These are phyloP conservation scores for Poa annua DNA, from an alignment of 176 grass and related monocot genomes.

Conservation along the genomic window DNA sequence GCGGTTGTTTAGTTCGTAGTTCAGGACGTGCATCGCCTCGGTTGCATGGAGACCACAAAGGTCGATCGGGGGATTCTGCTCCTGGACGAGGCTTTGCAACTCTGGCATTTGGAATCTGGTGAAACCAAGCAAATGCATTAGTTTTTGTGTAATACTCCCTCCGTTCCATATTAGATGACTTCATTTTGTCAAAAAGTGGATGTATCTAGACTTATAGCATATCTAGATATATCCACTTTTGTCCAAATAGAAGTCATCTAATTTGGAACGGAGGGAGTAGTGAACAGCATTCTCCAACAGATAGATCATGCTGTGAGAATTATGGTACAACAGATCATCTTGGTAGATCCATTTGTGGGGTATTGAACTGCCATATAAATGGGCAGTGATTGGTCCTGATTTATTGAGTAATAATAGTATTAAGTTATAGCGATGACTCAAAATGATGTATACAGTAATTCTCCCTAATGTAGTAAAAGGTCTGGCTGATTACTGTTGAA, in stretches of 20 bases:
- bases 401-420: conserved; percentile 31
- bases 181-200: too few relatives aligned
- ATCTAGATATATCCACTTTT: too few relatives aligned
- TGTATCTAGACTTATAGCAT: too few relatives aligned
- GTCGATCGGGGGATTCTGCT: conserved; percentile 74
- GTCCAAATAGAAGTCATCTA: too few relatives aligned
- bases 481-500: neutral
- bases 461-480: neutral
- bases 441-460: neutral
- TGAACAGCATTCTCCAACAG: conserved; percentile 7
- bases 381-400: neutral
- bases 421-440: neutral
- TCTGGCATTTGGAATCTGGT: conserved; percentile 63
- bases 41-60: conserved; percentile 68
- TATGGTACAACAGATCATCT: neutral
- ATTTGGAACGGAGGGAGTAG: too few relatives aligned
- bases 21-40: conserved; percentile 78
- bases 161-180: too few relatives aligned
- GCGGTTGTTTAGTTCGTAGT: conserved; percentile 70
- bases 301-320: neutral
- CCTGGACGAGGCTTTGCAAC: conserved; percentile 62
- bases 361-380: neutral
- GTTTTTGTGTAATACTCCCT: neutral
- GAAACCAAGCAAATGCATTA: conserved; percentile 38
- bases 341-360: neutral